A percentile compares a stretch with the other conserved stretches of the same genome.
phyloP scores from a whole-genome alignment of 257 asterid genomes.

The Apocynum venetum region DNA sequence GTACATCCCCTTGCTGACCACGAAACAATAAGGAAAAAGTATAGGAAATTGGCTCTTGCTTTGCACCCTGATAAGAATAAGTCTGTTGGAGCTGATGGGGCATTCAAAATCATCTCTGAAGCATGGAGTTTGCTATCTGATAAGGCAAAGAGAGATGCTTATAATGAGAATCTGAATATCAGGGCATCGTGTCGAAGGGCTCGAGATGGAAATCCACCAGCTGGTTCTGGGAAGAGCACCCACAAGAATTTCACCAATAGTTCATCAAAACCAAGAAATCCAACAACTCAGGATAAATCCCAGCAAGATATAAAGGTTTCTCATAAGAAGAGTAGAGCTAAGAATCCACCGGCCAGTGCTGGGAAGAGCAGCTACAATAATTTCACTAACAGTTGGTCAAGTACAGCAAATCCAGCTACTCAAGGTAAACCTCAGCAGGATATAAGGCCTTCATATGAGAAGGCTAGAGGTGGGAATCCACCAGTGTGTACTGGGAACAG shows the following conservation, averaged over 20 bases:
- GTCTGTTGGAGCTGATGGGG: constrained; percentile 65
- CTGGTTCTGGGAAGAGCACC: constrained; percentile 9
- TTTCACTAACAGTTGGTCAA: constrained; percentile 20
- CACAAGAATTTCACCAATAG: constrained; percentile 12
- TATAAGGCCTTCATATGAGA: constrained; percentile 13
- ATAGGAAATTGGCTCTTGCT: constrained; percentile 46
- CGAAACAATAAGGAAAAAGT: constrained; percentile 36
- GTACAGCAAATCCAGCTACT: constrained; percentile 11
- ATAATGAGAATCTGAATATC: constrained; percentile 31
- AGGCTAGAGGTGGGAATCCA: constrained; percentile 16
- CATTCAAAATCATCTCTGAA: constrained; percentile 52
- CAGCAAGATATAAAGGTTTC: constrained; percentile 15
- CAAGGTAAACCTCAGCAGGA: constrained; percentile 17
- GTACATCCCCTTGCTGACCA: constrained; percentile 42
- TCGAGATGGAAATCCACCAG: constrained; percentile 16
- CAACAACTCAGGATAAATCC: constrained; percentile 5
- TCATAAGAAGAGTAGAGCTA: constrained; percentile 6
- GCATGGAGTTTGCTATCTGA: constrained; percentile 59
- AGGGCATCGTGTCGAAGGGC: constrained; percentile 18
- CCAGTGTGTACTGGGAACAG: constrained; percentile 11
- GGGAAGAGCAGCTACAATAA: constrained; percentile 7
- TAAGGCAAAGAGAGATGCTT: constrained; percentile 34
- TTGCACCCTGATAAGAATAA: constrained; percentile 79
- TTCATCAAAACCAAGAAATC: constrained; percentile 21
- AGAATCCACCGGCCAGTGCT: constrained; percentile 15